These are phyloP conservation scores for Gentiana dahurica DNA, from an alignment of 257 asterid genomes.

Conservation along the genomic window DNA sequence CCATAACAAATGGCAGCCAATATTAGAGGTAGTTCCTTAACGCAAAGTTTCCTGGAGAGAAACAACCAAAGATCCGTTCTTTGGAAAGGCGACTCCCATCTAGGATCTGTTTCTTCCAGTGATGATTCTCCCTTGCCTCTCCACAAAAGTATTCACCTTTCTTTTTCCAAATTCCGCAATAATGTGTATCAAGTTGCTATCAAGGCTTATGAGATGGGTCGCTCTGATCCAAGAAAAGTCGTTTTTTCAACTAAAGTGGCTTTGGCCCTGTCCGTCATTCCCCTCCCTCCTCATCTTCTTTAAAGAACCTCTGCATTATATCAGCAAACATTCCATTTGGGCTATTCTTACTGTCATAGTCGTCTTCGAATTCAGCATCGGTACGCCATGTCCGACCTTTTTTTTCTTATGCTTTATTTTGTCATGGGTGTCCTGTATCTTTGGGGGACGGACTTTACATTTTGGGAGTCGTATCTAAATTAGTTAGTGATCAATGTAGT, in stretches of 20 bases:
- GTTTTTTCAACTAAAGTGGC: constrained; percentile 41
- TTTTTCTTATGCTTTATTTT: background rate
- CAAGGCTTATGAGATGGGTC: constrained; percentile 30
- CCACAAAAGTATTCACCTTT: constrained; percentile 1
- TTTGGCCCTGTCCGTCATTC: constrained; percentile 19
- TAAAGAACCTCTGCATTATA: constrained; percentile 30
- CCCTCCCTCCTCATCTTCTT: constrained; percentile 41
- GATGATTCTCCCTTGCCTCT: background rate
- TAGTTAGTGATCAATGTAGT: too few relatives aligned
- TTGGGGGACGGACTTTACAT: too few relatives aligned
- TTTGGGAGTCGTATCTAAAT: too few relatives aligned
- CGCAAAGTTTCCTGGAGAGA: constrained; percentile 55
- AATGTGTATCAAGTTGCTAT: constrained; percentile 4
- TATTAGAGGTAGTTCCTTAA: constrained; percentile 32
- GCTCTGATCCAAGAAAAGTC: constrained; percentile 37
- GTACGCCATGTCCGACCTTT: constrained; percentile 17
- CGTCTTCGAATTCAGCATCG: constrained; percentile 86
- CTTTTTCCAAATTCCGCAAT: constrained; percentile 5
- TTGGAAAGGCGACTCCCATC: constrained; percentile 34
- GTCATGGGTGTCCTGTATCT: too few relatives aligned
- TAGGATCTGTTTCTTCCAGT: constrained; percentile 18
- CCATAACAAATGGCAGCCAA: constrained; percentile 33
- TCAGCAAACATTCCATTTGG: constrained; percentile 32
- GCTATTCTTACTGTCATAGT: constrained; percentile 64
- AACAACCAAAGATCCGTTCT: constrained; percentile 43